Evolutionary conservation across 208 protist genomes (phyloP).

Genomic region (Wallacemonas collosoma): DNA sequence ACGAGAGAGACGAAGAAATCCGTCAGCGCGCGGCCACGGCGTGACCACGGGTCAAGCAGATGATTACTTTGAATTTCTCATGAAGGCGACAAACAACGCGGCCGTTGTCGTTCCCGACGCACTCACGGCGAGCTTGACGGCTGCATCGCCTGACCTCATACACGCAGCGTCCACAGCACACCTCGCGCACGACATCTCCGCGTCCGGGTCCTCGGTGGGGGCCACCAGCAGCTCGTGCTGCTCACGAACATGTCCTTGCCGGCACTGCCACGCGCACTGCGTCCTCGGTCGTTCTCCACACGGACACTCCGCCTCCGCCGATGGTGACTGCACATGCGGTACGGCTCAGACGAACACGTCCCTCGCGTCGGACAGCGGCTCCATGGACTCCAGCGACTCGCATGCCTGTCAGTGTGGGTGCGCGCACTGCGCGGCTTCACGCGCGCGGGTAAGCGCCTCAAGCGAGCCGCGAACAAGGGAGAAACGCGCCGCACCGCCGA

Average conservation of each 20-base stretch:
- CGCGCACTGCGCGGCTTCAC: not conserved
- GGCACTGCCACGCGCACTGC: slow-evolving; percentile 11
- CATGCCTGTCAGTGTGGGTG: slow-evolving; percentile 1
- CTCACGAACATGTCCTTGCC: slow-evolving; percentile 11
- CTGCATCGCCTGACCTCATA: not conserved
- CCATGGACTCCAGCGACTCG: not conserved
- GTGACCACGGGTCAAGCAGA: no score
- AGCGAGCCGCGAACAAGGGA: not conserved
- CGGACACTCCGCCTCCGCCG: not conserved
- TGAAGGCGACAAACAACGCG: not conserved
- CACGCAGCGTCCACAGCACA: no score
- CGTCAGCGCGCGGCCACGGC: no score
- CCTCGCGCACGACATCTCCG: not conserved
- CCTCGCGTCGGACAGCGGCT: not conserved
- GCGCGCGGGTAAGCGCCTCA: not conserved
- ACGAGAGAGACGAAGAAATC: no score
- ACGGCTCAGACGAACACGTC: not conserved
- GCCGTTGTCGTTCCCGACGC: slow-evolving; percentile 1
- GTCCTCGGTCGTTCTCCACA: not conserved
- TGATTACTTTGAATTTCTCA: slow-evolving; percentile 4
- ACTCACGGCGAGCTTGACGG: not conserved
- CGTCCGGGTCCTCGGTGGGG: not conserved
- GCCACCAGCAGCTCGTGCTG: slow-evolving; percentile 12
- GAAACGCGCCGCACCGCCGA: no score
- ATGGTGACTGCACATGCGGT: not conserved